A percentile compares a stretch with the other conserved stretches of the same genome.
Conservation (phyloP, 345 rosid genomes). For the Eucalyptus cloeziana region DNA sequence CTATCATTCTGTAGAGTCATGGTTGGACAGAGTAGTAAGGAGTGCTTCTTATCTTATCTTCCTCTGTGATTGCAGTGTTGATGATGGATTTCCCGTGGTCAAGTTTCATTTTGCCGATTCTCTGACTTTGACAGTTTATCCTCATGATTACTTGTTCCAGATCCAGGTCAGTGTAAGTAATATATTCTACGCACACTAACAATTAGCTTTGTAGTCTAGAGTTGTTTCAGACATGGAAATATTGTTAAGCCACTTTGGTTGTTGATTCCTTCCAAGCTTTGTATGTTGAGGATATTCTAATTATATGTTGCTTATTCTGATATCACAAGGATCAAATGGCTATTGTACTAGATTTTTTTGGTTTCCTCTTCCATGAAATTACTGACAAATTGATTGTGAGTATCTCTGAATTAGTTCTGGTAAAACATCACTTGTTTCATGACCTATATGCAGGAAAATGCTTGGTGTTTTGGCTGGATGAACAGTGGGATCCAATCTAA, state of each 20-base stretch:
- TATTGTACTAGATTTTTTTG: neutral
- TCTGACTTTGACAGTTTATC: conserved; percentile 16
- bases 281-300: neutral
- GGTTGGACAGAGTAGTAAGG: neutral
- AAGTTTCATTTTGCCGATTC: conserved; percentile 9
- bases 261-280: neutral
- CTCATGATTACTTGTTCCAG: conserved; percentile 22
- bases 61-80: conserved; percentile 13
- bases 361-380: neutral
- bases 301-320: neutral
- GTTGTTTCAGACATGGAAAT: neutral
- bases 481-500: neutral
- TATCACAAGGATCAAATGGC: neutral
- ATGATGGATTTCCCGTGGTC: conserved; percentile 17
- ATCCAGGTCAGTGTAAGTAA: conserved; percentile 12
- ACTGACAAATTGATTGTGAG: neutral
- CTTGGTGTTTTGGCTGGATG: conserved; percentile 25
- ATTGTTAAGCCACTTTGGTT: neutral
- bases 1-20: neutral
- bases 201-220: neutral
- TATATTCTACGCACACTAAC: neutral
- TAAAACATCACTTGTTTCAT: neutral
- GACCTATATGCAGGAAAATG: neutral
- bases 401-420: neutral
- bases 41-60: neutral